These are phyloP conservation scores for Lodderomyces jiufengensis DNA, from an alignment of 1,139 yeast species.

Conservation along the genomic window DNA sequence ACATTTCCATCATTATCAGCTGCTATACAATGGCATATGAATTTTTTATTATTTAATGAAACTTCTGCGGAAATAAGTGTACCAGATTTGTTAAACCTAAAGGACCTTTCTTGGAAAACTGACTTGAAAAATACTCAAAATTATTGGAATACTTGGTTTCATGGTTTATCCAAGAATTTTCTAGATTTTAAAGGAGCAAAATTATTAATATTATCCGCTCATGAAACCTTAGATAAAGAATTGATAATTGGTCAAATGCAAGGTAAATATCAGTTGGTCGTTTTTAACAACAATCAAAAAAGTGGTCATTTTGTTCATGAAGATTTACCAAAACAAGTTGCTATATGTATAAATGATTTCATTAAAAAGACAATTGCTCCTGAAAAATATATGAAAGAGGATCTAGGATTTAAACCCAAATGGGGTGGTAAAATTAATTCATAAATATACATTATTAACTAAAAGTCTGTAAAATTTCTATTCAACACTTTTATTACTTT, in stretches of 20 bases:
- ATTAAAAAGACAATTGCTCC: slow-evolving; percentile 43
- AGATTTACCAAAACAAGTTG: slow-evolving; percentile 71
- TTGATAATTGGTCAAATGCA: slow-evolving; percentile 97
- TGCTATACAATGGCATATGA: slow-evolving; percentile 84
- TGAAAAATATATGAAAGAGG: slow-evolving; percentile 34
- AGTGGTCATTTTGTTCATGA: slow-evolving; percentile 94
- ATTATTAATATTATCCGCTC: slow-evolving; percentile 79
- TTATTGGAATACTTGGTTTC: slow-evolving; percentile 84
- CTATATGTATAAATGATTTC: slow-evolving; percentile 51
- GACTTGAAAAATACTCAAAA: slow-evolving; percentile 57
- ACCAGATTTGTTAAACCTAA: slow-evolving; percentile 52
- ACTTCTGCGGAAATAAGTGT: slow-evolving; percentile 73
- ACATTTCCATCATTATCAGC: slow-evolving; percentile 47
- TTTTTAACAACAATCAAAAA: slow-evolving; percentile 54
- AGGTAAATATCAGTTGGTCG: slow-evolving; percentile 85
- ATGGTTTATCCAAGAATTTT: slow-evolving; percentile 63
- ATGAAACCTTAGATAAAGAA: slow-evolving; percentile 80
- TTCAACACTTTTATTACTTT: slow-evolving; percentile 28
- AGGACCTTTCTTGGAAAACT: slow-evolving; percentile 53
- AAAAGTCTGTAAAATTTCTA: slow-evolving; percentile 10
- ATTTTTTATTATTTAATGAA: slow-evolving; percentile 49
- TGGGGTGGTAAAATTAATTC: slow-evolving; percentile 50
- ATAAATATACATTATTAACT: slow-evolving; percentile 10
- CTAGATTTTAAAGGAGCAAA: slow-evolving; percentile 52
- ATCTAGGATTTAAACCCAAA: slow-evolving; percentile 41